Evolutionary conservation across 495 filamentous ascomycete genomes (phyloP).

Genomic region (Lophiotrema nucula): DNA sequence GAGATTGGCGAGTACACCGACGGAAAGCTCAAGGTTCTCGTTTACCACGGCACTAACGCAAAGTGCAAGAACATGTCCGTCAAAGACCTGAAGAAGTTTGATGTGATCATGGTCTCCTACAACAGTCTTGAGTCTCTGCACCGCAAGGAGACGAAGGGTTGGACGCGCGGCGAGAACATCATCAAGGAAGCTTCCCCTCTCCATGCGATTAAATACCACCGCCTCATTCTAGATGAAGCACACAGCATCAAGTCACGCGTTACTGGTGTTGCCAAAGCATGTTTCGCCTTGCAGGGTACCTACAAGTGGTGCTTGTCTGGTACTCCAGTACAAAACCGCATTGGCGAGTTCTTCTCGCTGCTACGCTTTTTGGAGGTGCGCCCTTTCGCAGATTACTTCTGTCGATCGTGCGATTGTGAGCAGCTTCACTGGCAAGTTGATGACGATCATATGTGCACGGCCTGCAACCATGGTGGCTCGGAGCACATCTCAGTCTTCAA

Average conservation of each 20-base stretch:
- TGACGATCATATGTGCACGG: conserved; percentile 62
- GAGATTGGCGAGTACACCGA: conserved; percentile 92
- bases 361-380: conserved; percentile 82
- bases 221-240: conserved; percentile 91
- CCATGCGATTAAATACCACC: conserved; percentile 83
- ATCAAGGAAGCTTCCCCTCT: conserved; percentile 82
- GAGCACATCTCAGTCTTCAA: conserved; percentile 94
- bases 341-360: conserved; percentile 95
- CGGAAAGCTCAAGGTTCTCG: conserved; percentile 80
- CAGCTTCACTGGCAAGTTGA: conserved; percentile 80
- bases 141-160: conserved; percentile 89
- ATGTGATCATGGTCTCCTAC: conserved; percentile 95
- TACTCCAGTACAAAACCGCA: conserved; percentile 92
- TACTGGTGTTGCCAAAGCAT: conserved; percentile 89
- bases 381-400: conserved; percentile 91
- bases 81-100: conserved; percentile 73
- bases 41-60: conserved; percentile 82
- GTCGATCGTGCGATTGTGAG: conserved; percentile 76
- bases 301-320: conserved; percentile 96
- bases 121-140: conserved; percentile 88
- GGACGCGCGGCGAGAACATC: conserved; percentile 70
- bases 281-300: conserved; percentile 79
- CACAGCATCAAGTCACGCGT: conserved; percentile 90
- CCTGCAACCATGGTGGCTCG: conserved; percentile 67
- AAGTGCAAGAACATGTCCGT: conserved; percentile 71